These are phyloP conservation scores for Asterochloris sp. DNA, from an alignment of 139 green algal species.

Conservation along the genomic window DNA sequence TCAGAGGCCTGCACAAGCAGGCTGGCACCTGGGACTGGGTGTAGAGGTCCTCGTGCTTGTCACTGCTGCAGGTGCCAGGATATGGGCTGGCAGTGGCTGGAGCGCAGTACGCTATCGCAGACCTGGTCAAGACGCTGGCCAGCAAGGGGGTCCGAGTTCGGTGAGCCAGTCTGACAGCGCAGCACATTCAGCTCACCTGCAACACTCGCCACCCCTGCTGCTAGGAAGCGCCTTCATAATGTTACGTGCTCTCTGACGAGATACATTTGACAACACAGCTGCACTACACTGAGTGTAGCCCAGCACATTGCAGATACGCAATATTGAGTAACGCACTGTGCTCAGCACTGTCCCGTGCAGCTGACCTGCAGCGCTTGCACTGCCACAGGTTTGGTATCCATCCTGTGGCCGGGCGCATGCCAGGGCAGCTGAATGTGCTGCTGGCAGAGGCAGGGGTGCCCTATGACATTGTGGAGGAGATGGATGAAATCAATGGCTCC, in stretches of 20 bases:
- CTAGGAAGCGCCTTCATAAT: too few species aligned
- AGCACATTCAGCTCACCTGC: too few species aligned
- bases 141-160: slow-evolving; percentile 51
- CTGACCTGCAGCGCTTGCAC: neutral
- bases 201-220: too few species aligned
- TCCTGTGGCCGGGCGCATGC: slow-evolving; percentile 84
- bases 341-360: neutral
- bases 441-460: slow-evolving; percentile 83
- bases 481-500: slow-evolving; percentile 65
- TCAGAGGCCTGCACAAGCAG: too few species aligned
- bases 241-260: too few species aligned
- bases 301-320: too few species aligned
- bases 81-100: slow-evolving; percentile 87
- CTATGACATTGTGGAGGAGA: slow-evolving; percentile 58
- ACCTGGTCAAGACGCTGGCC: slow-evolving; percentile 57
- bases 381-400: slow-evolving; percentile 77
- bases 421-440: slow-evolving; percentile 94
- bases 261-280: too few species aligned
- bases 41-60: too few species aligned
- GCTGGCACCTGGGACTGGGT: too few species aligned
- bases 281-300: too few species aligned
- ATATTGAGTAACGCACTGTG: neutral
- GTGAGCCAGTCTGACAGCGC: slow-evolving; percentile 5
- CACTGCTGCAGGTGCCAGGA: slow-evolving; percentile 28
- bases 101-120: slow-evolving; percentile 74